phyloP scores from a whole-genome alignment of 768 basidiomycete genomes.

The Mycena floridula region DNA sequence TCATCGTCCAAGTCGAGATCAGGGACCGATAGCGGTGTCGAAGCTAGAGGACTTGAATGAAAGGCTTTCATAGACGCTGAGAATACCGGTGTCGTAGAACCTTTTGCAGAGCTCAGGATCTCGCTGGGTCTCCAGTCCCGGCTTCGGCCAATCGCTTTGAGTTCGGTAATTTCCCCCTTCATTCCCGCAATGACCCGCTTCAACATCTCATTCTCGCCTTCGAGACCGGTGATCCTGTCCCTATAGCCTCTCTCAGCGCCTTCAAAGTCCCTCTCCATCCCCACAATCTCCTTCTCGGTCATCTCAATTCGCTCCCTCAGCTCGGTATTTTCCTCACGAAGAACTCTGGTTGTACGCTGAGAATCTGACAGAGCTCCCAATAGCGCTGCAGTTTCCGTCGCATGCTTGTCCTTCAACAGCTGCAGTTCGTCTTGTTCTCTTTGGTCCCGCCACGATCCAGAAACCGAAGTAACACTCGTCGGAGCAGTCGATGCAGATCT shows the following conservation, averaged over 20 bases:
- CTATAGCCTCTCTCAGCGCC: not conserved
- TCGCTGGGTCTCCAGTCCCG: not conserved
- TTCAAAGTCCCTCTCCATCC: too few relatives aligned
- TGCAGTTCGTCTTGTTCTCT: slow-evolving; percentile 40
- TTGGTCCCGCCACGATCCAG: slow-evolving; percentile 26
- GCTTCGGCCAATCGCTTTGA: slow-evolving; percentile 24
- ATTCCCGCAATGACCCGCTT: too few relatives aligned
- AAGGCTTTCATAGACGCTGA: not conserved
- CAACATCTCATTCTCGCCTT: slow-evolving; percentile 27
- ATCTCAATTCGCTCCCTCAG: slow-evolving; percentile 29
- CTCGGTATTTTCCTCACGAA: slow-evolving; percentile 62
- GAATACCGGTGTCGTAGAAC: not conserved
- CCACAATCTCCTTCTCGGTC: slow-evolving; percentile 2
- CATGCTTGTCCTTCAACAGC: slow-evolving; percentile 61
- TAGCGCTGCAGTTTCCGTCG: slow-evolving; percentile 64
- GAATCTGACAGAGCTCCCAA: slow-evolving; percentile 71
- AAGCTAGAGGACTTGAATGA: too few relatives aligned
- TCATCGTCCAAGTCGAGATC: not conserved
- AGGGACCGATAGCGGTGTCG: too few relatives aligned
- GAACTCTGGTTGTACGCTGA: slow-evolving; percentile 54
- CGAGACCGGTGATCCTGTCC: slow-evolving; percentile 9
- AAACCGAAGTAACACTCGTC: slow-evolving; percentile 52
- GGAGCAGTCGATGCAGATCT: slow-evolving; percentile 77
- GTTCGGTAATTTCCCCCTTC: slow-evolving; percentile 25
- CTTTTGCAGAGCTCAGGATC: not conserved